Conservation (phyloP, 225 moss, liverwort and hornwort species). For the Pseudisothecium myosuroides region DNA sequence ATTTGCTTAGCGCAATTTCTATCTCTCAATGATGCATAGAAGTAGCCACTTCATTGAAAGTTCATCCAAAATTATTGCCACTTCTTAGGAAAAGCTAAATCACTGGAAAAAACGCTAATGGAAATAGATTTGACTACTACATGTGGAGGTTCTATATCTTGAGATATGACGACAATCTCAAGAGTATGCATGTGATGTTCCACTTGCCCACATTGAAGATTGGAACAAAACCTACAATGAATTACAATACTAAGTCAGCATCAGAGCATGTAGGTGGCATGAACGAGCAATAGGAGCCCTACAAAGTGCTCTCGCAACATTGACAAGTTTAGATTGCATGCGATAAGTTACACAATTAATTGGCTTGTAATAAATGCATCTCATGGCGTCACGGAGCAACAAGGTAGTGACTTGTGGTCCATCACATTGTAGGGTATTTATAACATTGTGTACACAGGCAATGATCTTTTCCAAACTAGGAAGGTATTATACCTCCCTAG, state of each 20-base stretch:
- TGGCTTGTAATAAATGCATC: not conserved
- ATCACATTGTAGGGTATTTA: not conserved
- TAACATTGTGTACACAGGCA: not conserved
- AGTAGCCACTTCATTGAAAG: no score
- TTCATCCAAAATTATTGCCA: no score
- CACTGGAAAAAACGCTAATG: no score
- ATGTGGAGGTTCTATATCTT: not conserved
- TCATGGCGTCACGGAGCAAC: not conserved
- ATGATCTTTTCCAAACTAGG: accelerated
- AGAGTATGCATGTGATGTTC: not conserved
- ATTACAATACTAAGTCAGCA: not conserved
- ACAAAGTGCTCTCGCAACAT: not conserved
- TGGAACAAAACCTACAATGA: not conserved
- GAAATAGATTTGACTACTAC: not conserved
- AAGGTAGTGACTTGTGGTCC: not conserved
- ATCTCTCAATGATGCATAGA: no score
- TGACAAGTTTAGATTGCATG: not conserved
- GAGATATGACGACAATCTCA: no score
- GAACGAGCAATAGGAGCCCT: not conserved
- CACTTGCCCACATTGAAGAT: not conserved
- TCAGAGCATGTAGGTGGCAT: not conserved
- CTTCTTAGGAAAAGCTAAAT: no score
- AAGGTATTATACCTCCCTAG: not conserved
- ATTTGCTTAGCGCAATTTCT: no score
- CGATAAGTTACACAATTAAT: not conserved